Evolutionary conservation across 805 yeast species (phyloP).

Genomic region (Candida lessepsii): DNA sequence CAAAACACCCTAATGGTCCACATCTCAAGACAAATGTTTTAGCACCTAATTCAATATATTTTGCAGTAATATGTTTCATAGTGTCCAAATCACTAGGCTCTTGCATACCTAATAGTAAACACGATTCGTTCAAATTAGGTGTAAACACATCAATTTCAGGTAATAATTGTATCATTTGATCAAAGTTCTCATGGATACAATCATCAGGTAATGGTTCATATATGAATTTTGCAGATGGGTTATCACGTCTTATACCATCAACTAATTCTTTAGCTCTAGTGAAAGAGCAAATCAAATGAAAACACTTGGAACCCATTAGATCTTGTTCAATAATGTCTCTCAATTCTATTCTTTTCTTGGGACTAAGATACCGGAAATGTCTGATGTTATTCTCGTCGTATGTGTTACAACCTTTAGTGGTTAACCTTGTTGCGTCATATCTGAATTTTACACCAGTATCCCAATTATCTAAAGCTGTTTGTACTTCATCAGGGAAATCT

Average conservation of each 20-base stretch:
- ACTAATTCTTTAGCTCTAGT: constrained; percentile 54
- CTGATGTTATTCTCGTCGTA: constrained; percentile 61
- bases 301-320: constrained; percentile 39
- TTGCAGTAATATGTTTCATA: constrained; percentile 33
- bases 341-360: constrained; percentile 58
- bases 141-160: constrained; percentile 58
- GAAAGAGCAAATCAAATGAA: constrained; percentile 77
- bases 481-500: constrained; percentile 63
- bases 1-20: constrained; percentile 69
- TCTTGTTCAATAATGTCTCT: constrained; percentile 48
- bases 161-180: constrained; percentile 35
- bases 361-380: constrained; percentile 58
- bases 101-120: constrained; percentile 53
- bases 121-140: constrained; percentile 86
- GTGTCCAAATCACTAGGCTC: constrained; percentile 20
- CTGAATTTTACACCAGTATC: constrained; percentile 58
- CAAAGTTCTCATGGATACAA: constrained; percentile 51
- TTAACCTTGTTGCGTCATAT: constrained; percentile 48
- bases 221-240: constrained; percentile 43
- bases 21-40: constrained; percentile 65
- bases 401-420: constrained; percentile 80
- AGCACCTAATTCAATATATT: constrained; percentile 11
- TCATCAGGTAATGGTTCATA: constrained; percentile 90
- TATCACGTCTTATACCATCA: constrained; percentile 26
- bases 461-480: constrained; percentile 55